Evolutionary conservation across 2,329 filamentous ascomycete genomes (phyloP), one percentile per base, ranked within the genome.

Genomic region (Cladosporium sp.): DNA sequence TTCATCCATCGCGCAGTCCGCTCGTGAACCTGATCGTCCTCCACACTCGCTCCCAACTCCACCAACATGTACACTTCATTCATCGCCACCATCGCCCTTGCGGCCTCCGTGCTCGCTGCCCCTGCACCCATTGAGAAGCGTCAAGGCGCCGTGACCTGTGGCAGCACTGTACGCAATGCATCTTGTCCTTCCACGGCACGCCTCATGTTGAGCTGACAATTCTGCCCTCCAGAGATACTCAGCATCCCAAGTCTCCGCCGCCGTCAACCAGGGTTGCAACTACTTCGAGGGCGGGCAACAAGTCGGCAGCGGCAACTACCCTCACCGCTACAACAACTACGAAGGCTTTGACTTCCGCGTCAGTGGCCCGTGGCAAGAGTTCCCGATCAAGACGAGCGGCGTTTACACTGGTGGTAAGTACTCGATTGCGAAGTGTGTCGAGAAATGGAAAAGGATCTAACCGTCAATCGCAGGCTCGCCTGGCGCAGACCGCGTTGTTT

Each of bases 401-500:
- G 74, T 83, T 1, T 90, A 88, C 74, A 82, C 74, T 66, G 87
- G 88, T 58, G 85, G 84, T 86, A 52, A 68, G 71, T 69, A 38
- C 12, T 57, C 21, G 4, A 12, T 34, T n/a, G 26, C 15, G 18
- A 30, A 21, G 52, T 3, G 26, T 55, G 4, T 12, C 21, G 2
- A 30, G 30, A 15, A 21, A 6, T 34, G 15, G 30, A n/a, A 21
- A 8, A 32, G 8, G 18, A 55, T 6, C 52, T 55, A 2, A 55
- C 30, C 3, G 3, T 34, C 10, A 1, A 34, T 2, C 14, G 28
- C 5, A 72, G 86, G 87, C 28, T 85, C 84, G 1, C 89, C 89
- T 1, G 89, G 89, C 44, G 79, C 89, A 21, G 88, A 91, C 74
- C 86, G 89, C 59, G 86, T 91, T 63, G 78, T 90, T 36, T 87